Conservation (phyloP, 1,284 basidiomycete genomes). For the Sporisorium sorghi region DNA sequence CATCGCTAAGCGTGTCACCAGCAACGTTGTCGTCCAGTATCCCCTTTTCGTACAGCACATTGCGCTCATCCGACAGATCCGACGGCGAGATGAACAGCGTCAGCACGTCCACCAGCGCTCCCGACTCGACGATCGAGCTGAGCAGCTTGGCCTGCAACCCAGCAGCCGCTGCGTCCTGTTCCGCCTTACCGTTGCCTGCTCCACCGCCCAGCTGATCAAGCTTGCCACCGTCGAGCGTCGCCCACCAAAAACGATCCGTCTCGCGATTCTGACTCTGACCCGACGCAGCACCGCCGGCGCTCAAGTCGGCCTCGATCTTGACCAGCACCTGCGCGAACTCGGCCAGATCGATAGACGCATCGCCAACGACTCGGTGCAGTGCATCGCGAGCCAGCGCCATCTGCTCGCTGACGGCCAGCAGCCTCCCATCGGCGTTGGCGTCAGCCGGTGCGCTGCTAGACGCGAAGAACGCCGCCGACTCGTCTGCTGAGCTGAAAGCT, state of each 20-base stretch:
- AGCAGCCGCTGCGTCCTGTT: slow-evolving; percentile 6
- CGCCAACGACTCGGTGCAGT: slow-evolving; percentile 16
- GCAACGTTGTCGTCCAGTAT: neutral
- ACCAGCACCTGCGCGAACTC: slow-evolving; percentile 33
- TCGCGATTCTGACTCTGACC: slow-evolving; percentile 8
- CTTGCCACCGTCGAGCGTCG: slow-evolving; percentile 18
- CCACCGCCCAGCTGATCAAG: neutral
- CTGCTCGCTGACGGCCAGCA: slow-evolving; percentile 48
- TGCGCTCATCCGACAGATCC: slow-evolving; percentile 41
- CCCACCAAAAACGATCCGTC: slow-evolving; percentile 40
- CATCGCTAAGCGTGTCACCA: neutral
- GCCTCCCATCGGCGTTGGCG: neutral
- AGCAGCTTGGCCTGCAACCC: slow-evolving; percentile 24
- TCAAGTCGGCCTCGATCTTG: slow-evolving; percentile 21
- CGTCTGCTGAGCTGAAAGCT: slow-evolving; percentile 6
- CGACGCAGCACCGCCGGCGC: neutral
- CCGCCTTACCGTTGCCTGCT: slow-evolving; percentile 6
- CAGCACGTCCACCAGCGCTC: slow-evolving; percentile 39
- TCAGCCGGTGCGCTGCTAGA: slow-evolving; percentile 2
- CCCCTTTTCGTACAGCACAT: slow-evolving; percentile 32
- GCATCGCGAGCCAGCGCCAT: slow-evolving; percentile 45
- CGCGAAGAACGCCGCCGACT: slow-evolving; percentile 15
- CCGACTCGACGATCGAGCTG: slow-evolving; percentile 30
- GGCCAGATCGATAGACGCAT: slow-evolving; percentile 24
- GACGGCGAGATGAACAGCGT: slow-evolving; percentile 39